A percentile compares a stretch with the other conserved stretches of the same genome.
Conservation (phyloP, 2,329 filamentous ascomycete species). For the Alternaria postmessia region DNA sequence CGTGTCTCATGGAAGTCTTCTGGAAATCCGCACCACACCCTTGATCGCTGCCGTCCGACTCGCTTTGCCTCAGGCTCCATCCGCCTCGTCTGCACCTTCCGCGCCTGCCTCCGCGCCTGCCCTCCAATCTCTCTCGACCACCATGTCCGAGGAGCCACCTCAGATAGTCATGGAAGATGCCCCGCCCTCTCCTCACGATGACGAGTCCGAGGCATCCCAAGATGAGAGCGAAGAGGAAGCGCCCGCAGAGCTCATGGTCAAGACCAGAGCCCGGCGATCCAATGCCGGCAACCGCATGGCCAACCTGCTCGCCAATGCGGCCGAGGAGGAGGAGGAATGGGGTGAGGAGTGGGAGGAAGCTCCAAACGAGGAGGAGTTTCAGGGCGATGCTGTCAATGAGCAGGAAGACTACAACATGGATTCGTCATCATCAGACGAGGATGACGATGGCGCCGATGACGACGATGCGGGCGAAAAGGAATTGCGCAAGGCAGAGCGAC, state of each 20-base stretch:
- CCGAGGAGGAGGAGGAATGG: constrained; percentile 47
- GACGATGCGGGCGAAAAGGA: constrained; percentile 89
- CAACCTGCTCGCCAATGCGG: neutral
- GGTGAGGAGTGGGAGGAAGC: constrained; percentile 71
- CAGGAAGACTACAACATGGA: constrained; percentile 81
- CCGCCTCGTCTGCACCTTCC: constrained; percentile 39
- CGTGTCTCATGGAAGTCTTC: constrained; percentile 33
- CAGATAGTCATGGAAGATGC: constrained; percentile 19
- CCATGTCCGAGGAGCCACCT: constrained; percentile 28
- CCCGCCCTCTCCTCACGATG: constrained; percentile 26
- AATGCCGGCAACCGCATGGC: constrained; percentile 26
- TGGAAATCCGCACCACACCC: constrained; percentile 35
- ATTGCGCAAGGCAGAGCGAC: constrained; percentile 77
- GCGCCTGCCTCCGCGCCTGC: constrained; percentile 10
- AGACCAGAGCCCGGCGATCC: constrained; percentile 47
- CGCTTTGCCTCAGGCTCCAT: constrained; percentile 30
- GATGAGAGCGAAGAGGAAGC: constrained; percentile 41
- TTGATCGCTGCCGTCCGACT: constrained; percentile 28
- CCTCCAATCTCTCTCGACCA: constrained; percentile 2
- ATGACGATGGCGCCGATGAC: constrained; percentile 71
- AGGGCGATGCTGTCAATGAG: constrained; percentile 62
- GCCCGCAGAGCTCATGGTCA: constrained; percentile 49
- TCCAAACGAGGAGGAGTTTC: constrained; percentile 64
- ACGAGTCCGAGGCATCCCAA: constrained; percentile 25
- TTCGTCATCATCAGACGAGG: constrained; percentile 78